phyloP scores from a whole-genome alignment of 2,329 filamentous ascomycete genomes.

The Aspergillus sp. region DNA sequence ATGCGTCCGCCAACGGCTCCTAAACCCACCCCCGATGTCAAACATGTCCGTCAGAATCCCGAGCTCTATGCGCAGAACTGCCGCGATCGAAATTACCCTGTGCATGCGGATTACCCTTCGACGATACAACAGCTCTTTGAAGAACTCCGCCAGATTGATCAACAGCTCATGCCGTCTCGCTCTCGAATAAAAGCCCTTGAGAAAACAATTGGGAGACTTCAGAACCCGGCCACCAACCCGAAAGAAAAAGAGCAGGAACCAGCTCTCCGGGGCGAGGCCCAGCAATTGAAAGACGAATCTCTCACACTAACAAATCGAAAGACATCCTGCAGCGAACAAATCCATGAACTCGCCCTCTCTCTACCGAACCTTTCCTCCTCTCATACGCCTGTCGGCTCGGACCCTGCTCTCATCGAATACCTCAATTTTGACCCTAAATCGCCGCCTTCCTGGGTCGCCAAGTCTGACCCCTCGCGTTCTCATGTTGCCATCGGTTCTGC shows the following conservation, averaged over 20 bases:
- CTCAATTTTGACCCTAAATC: constrained; percentile 69
- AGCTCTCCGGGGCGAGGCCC: constrained; percentile 38
- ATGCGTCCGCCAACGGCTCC: constrained; percentile 66
- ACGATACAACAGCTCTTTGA: constrained; percentile 49
- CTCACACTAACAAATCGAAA: constrained; percentile 32
- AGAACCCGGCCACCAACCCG: constrained; percentile 21
- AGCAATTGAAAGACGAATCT: constrained; percentile 38
- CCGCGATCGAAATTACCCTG: constrained; percentile 76
- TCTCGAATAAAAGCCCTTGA: constrained; percentile 47
- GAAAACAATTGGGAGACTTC: constrained; percentile 39
- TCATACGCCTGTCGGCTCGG: constrained; percentile 69
- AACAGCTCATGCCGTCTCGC: constrained; percentile 40
- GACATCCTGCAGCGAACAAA: constrained; percentile 53
- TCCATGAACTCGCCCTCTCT: constrained; percentile 71
- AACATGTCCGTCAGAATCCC: constrained; percentile 84
- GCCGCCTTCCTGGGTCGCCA: constrained; percentile 33
- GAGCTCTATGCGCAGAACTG: constrained; percentile 81
- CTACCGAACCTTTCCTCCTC: constrained; percentile 84
- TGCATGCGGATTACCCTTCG: constrained; percentile 52
- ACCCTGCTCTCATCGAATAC: constrained; percentile 67
- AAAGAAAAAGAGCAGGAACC: constrained; percentile 17
- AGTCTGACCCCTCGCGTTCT: constrained; percentile 50
- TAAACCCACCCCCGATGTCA: constrained; percentile 77
- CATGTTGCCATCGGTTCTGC: constrained; percentile 85
- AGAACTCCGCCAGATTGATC: constrained; percentile 39